Percentiles rank a stretch among this genome's conserved stretches.
These are phyloP conservation scores for Hypsizygus ulmarius DNA, from an alignment of 1,284 basidiomycete genomes.

Conservation along the genomic window DNA sequence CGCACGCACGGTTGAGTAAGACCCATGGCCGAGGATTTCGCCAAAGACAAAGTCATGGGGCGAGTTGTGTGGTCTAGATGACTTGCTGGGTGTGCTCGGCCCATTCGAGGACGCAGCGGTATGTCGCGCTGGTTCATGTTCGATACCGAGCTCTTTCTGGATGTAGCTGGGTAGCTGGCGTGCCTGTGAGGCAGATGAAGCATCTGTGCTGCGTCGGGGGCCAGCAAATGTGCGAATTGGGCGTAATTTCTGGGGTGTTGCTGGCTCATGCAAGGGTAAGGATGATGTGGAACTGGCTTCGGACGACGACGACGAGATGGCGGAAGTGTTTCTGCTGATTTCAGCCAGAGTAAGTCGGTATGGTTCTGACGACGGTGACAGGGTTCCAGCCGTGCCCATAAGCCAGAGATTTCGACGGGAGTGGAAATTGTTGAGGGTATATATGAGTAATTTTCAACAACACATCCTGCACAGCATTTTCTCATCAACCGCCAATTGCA, in stretches of 20 bases:
- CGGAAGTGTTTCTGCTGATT: conserved; percentile 70
- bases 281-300: conserved; percentile 44
- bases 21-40: conserved; percentile 71
- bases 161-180: conserved; percentile 57
- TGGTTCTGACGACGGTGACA: conserved; percentile 5
- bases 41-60: conserved; percentile 69
- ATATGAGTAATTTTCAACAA: too few relatives aligned
- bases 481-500: too few relatives aligned
- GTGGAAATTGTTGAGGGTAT: too few relatives aligned
- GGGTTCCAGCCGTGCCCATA: conserved; percentile 10
- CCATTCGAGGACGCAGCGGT: conserved; percentile 1
- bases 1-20: conserved; percentile 60
- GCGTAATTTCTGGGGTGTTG: conserved; percentile 25
- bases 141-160: conserved; percentile 48
- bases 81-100: conserved; percentile 31
- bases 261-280: conserved; percentile 34
- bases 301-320: conserved; percentile 67
- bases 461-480: too few relatives aligned
- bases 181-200: conserved; percentile 39
- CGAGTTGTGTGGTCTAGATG: conserved; percentile 44
- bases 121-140: conserved; percentile 16
- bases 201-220: conserved; percentile 56
- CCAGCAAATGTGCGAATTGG: conserved; percentile 66
- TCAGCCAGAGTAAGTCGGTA: conserved; percentile 10
- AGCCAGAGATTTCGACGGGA: too few relatives aligned